Conservation (phyloP, 768 basidiomycete genomes). For the Leccinellum albellum region DNA sequence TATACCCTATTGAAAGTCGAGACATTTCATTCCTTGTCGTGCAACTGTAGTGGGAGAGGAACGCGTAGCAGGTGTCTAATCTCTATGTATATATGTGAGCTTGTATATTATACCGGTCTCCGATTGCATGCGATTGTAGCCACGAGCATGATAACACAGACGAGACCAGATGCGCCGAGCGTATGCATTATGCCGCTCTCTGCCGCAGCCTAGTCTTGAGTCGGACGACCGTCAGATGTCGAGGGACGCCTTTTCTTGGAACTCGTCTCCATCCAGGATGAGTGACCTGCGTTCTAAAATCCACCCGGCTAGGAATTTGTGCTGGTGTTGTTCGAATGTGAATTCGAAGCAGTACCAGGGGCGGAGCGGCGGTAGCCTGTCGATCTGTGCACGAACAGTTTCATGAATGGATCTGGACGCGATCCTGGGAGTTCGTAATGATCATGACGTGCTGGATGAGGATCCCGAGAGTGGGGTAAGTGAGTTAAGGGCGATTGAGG, state of each 20-base stretch:
- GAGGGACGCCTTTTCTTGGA: neutral
- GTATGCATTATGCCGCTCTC: slow-evolving; percentile 24
- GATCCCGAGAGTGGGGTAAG: slow-evolving; percentile 11
- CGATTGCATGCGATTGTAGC: slow-evolving; percentile 13
- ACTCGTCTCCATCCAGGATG: slow-evolving; percentile 4
- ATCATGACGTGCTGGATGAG: slow-evolving; percentile 7
- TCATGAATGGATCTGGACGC: slow-evolving; percentile 22
- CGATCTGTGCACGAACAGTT: slow-evolving; percentile 25
- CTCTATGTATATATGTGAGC: neutral
- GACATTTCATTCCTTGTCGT: neutral
- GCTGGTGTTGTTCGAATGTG: neutral
- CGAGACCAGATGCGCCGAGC: slow-evolving; percentile 25
- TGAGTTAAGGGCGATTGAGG: no score
- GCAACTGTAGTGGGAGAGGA: neutral
- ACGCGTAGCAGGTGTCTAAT: neutral
- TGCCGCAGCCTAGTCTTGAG: slow-evolving; percentile 19
- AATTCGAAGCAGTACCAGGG: neutral
- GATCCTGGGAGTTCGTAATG: slow-evolving; percentile 6
- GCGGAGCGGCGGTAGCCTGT: slow-evolving; percentile 17
- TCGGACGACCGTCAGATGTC: slow-evolving; percentile 6
- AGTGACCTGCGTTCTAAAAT: neutral
- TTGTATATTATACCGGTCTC: slow-evolving; percentile 12
- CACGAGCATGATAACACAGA: slow-evolving; percentile 25
- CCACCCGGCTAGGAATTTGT: neutral
- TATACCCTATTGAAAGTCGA: neutral